Base-by-base conservation (phyloP, 768 basidiomycete species). In the Gymnopilus dilepis region DNA sequence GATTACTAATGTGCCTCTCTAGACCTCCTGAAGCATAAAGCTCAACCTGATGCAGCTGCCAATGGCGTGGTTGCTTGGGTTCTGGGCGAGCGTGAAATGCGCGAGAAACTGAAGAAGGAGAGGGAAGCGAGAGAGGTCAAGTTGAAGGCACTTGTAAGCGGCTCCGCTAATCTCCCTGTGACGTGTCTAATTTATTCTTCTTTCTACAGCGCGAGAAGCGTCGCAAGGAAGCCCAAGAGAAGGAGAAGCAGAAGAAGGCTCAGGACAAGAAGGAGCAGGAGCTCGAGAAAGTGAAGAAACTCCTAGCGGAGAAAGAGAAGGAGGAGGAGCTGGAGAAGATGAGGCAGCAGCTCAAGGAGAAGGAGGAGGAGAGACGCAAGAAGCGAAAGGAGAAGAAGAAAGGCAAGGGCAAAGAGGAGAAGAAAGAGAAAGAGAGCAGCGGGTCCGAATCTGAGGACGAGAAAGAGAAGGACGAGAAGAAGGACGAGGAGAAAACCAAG, bases 1-100 rank as follows among this genome's bases (percentile, higher is more conserved):
- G 5, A 19, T 31, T 19, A 56, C 37, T 65, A 11, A 59, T 53
- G 30, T 28, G 45, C 41, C 50, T 48, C 21, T 30, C 12, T 66
- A 92, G 90, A 92, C 76, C 70, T 96, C 61, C 80, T 97, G 60
- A 89, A 89, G 76, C 89, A 94, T 78, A 95, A 96, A 77, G 87
- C 89, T 21, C 81, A 90, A 56, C 93, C 94, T 2, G 89, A 93
- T 68, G 79, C 81, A 1, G 92, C 93, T 24, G 89, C 92, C 2
- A 76, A 80, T 21, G 86, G 84, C 12, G 88, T 87, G 21, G 80
- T 78, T 0, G 82, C 77, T 38, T 96, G 94, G 94, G 91, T 94
- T 15, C 73, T 83, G 53, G 79, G 81, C 55, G 92, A 94, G 77
- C 83, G 90, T 64, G 85, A 87, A 74, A 86, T 94, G 80, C 81